Evolutionary conservation across 495 filamentous ascomycete species (phyloP).

Genomic region (Evansstolkia leycettana): DNA sequence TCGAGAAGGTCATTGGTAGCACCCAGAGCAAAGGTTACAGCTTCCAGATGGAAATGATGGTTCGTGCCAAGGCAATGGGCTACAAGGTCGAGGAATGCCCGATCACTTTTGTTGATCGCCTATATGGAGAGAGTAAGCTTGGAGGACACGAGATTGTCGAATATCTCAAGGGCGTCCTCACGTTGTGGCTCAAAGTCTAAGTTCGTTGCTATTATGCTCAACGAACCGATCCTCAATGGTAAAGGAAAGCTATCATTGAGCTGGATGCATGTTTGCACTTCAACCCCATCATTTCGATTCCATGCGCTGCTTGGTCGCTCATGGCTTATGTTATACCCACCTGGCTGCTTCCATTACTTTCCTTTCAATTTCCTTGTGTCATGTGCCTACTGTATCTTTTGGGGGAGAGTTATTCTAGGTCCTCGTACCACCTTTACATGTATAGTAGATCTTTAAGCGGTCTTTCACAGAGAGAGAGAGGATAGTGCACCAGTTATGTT

Average conservation of each 20-base stretch:
- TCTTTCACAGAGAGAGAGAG: no score
- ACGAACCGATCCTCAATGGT: no score
- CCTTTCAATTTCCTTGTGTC: slow-evolving; percentile 5
- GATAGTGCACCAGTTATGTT: no score
- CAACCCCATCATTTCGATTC: background rate
- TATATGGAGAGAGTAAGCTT: slow-evolving; percentile 92
- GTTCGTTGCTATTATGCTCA: background rate
- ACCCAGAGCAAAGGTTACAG: slow-evolving; percentile 94
- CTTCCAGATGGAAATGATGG: slow-evolving; percentile 99
- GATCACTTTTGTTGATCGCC: slow-evolving; percentile 87
- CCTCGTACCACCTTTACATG: no score
- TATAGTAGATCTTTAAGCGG: no score
- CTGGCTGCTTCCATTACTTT: slow-evolving; percentile 4
- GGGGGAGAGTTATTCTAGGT: no score
- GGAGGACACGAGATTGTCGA: slow-evolving; percentile 96
- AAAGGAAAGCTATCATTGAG: no score
- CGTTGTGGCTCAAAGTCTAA: slow-evolving; percentile 78
- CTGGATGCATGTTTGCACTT: background rate
- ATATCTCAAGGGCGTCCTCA: slow-evolving; percentile 88
- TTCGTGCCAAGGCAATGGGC: slow-evolving; percentile 85
- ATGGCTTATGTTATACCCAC: slow-evolving; percentile 6
- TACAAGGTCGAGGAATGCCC: slow-evolving; percentile 85
- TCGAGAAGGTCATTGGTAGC: slow-evolving; percentile 74
- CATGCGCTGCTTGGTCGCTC: background rate
- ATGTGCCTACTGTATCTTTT: background rate